Conservation (phyloP, 2,329 filamentous ascomycete species). For the Ophiosphaerella narmari region DNA sequence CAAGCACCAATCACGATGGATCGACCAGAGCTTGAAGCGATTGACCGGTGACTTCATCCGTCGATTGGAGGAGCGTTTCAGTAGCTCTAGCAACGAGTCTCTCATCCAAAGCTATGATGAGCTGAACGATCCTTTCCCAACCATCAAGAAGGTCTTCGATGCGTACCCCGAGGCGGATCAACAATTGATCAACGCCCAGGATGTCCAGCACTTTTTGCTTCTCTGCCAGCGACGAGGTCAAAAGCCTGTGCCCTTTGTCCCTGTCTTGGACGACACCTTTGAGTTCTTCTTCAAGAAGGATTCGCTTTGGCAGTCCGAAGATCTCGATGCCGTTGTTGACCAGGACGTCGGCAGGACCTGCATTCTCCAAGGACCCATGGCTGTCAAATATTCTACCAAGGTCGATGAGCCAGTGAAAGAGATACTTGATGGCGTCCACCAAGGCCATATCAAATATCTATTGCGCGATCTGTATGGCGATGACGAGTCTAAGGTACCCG, state of each 20-base stretch:
- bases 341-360: slow-evolving; percentile 96
- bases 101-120: slow-evolving; percentile 89
- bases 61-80: slow-evolving; percentile 96
- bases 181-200: slow-evolving; percentile 97
- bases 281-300: slow-evolving; percentile 99
- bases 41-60: slow-evolving; percentile 95
- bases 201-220: slow-evolving; percentile 94
- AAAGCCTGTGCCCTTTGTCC: slow-evolving; percentile 97
- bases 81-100: slow-evolving; percentile 74
- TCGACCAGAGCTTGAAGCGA: slow-evolving; percentile 70
- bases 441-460: slow-evolving; percentile 81
- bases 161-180: slow-evolving; percentile 84
- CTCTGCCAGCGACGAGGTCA: slow-evolving; percentile 90
- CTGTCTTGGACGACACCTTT: slow-evolving; percentile 93
- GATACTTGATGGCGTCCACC: slow-evolving; percentile 88
- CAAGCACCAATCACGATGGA: slow-evolving; percentile 52
- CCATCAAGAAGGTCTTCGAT: slow-evolving; percentile 77
- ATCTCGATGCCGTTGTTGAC: slow-evolving; percentile 90
- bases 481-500: slow-evolving; percentile 75
- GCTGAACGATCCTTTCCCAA: slow-evolving; percentile 77
- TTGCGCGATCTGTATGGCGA: slow-evolving; percentile 79
- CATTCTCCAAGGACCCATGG: slow-evolving; percentile 93
- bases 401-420: slow-evolving; percentile 94
- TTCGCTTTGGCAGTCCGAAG: slow-evolving; percentile 98
- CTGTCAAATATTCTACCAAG: slow-evolving; percentile 84